Conservation (phyloP, 1,284 basidiomycete species). For the Mycosarcoma maydis region DNA sequence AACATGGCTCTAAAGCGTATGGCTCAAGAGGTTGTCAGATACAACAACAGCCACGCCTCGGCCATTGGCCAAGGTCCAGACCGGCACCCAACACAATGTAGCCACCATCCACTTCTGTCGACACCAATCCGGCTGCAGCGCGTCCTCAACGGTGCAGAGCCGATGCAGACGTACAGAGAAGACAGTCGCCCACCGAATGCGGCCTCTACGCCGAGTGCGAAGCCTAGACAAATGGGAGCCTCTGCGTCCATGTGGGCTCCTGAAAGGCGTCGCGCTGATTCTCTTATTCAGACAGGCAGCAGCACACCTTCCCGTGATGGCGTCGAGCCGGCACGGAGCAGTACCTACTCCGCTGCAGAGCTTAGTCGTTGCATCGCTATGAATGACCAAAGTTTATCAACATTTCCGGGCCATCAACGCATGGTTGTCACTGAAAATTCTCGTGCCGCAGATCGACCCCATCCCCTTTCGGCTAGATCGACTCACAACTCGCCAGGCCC, state of each 20-base stretch:
- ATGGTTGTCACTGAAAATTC: neutral
- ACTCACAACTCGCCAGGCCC: constrained; percentile 12
- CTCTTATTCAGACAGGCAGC: neutral
- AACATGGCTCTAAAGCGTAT: constrained; percentile 42
- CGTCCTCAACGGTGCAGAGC: constrained; percentile 21
- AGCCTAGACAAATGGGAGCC: constrained; percentile 9
- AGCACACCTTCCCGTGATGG: neutral
- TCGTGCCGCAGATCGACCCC: neutral
- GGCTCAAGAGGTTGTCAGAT: constrained; percentile 26
- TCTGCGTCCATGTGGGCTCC: constrained; percentile 40
- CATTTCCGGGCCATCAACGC: neutral
- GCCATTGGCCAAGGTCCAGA: neutral
- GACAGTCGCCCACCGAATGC: neutral
- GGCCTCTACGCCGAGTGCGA: neutral
- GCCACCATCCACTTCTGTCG: constrained; percentile 12
- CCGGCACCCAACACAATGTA: constrained; percentile 4
- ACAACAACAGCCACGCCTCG: constrained; percentile 5
- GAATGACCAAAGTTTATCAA: neutral
- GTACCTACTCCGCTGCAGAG: constrained; percentile 17
- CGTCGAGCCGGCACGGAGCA: constrained; percentile 4
- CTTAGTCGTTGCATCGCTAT: constrained; percentile 25
- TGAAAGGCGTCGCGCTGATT: neutral
- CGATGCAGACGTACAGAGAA: constrained; percentile 17
- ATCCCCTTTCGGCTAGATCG: constrained; percentile 6
- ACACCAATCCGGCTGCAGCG: constrained; percentile 19